A percentile compares a stretch with the other conserved stretches of the same genome.
Conservation (phyloP, 2,329 filamentous ascomycete genomes). For the Chrysosphaeria jannelii region DNA sequence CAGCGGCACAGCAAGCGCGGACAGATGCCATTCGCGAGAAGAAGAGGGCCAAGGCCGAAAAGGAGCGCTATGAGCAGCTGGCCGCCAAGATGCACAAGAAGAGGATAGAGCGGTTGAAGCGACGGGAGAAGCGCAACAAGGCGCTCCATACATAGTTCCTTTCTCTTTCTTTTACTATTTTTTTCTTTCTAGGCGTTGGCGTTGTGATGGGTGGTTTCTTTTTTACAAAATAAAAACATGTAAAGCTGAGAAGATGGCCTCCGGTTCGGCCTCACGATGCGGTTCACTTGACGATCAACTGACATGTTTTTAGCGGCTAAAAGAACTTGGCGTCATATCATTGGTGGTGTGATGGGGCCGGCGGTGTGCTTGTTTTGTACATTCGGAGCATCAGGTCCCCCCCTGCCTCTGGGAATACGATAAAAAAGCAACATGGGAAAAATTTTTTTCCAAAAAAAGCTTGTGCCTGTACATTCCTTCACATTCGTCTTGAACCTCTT, state of each 20-base stretch:
- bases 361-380: too few relatives aligned
- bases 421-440: too few relatives aligned
- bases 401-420: too few relatives aligned
- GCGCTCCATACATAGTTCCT: conserved; percentile 27
- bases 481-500: too few relatives aligned
- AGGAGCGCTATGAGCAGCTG: conserved; percentile 74
- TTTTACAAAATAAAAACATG: not conserved
- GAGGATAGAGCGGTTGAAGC: conserved; percentile 71
- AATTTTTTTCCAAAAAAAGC: too few relatives aligned
- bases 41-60: conserved; percentile 70
- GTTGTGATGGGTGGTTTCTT: not conserved
- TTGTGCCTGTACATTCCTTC: too few relatives aligned
- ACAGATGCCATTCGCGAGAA: conserved; percentile 62
- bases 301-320: not conserved
- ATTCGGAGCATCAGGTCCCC: too few relatives aligned
- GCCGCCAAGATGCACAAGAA: conserved; percentile 96
- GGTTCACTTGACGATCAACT: too few relatives aligned
- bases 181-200: not conserved
- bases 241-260: too few relatives aligned
- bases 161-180: not conserved
- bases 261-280: too few relatives aligned
- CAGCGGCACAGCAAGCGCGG: conserved; percentile 38
- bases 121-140: conserved; percentile 91
- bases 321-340: not conserved
- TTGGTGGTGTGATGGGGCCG: too few relatives aligned